Conservation (phyloP, 2,329 filamentous ascomycete genomes). For the Fusarium sp. region DNA sequence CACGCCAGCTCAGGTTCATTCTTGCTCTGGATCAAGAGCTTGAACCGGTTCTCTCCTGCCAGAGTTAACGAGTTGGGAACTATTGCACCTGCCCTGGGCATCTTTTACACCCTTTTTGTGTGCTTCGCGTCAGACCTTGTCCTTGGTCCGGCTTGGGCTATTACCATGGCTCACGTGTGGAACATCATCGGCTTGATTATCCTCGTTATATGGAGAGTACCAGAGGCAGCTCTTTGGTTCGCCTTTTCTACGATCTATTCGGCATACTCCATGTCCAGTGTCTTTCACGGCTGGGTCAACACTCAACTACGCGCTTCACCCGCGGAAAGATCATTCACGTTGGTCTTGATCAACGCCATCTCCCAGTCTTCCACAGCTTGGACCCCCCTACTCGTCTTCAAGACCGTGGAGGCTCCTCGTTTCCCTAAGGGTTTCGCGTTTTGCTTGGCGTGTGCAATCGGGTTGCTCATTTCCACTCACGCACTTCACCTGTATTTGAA, state of each 20-base stretch:
- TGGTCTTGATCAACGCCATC: slow-evolving; percentile 64
- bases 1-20: slow-evolving; percentile 62
- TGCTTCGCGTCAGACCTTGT: slow-evolving; percentile 67
- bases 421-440: slow-evolving; percentile 57
- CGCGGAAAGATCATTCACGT: slow-evolving; percentile 60
- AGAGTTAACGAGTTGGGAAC: slow-evolving; percentile 64
- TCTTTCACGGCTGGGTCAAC: slow-evolving; percentile 69
- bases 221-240: slow-evolving; percentile 53
- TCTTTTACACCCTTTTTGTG: slow-evolving; percentile 66
- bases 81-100: slow-evolving; percentile 65
- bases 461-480: background rate
- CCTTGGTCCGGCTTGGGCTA: slow-evolving; percentile 65
- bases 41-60: slow-evolving; percentile 59
- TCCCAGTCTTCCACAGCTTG: slow-evolving; percentile 66
- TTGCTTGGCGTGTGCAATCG: slow-evolving; percentile 37
- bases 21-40: slow-evolving; percentile 69
- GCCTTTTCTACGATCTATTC: slow-evolving; percentile 60
- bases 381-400: slow-evolving; percentile 64
- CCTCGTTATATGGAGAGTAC: slow-evolving; percentile 67
- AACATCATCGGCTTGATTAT: slow-evolving; percentile 67
- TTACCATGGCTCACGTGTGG: slow-evolving; percentile 62
- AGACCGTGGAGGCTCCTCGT: slow-evolving; percentile 46
- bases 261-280: slow-evolving; percentile 64
- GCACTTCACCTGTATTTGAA: background rate
- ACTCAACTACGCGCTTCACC: slow-evolving; percentile 59